Evolutionary conservation across 768 basidiomycete genomes (phyloP).

Genomic region (Tulasnella calospora): DNA sequence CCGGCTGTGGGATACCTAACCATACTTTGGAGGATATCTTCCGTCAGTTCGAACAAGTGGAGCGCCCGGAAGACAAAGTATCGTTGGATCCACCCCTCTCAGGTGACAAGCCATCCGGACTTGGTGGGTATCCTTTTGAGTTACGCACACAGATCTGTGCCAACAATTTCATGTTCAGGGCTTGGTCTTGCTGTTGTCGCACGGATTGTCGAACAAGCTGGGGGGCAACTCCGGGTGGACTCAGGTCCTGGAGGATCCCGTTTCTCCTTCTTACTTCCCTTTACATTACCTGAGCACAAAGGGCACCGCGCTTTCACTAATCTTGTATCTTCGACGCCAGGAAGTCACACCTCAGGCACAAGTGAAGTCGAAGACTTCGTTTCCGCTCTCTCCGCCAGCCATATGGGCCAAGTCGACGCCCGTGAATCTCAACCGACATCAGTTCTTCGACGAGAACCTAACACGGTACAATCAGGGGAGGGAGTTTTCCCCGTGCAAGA

Average conservation of each 20-base stretch:
- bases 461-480: slow-evolving; percentile 17
- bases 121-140: slow-evolving; percentile 40
- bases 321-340: background rate
- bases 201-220: slow-evolving; percentile 71
- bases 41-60: slow-evolving; percentile 74
- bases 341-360: slow-evolving; percentile 24
- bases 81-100: slow-evolving; percentile 23
- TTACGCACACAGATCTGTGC: background rate
- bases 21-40: slow-evolving; percentile 71
- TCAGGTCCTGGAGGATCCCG: slow-evolving; percentile 64
- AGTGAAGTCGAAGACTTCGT: slow-evolving; percentile 48
- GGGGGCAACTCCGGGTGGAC: slow-evolving; percentile 73
- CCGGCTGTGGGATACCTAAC: slow-evolving; percentile 63
- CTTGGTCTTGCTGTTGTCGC: slow-evolving; percentile 77
- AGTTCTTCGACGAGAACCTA: slow-evolving; percentile 16
- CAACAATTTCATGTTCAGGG: slow-evolving; percentile 38
- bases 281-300: slow-evolving; percentile 43
- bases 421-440: background rate
- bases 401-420: slow-evolving; percentile 31
- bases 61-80: slow-evolving; percentile 42
- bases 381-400: slow-evolving; percentile 44
- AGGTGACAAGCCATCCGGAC: slow-evolving; percentile 37
- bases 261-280: slow-evolving; percentile 68
- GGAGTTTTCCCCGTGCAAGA: slow-evolving; percentile 31
- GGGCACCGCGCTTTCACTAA: slow-evolving; percentile 25